These are phyloP conservation scores for Lodderomyces parapsilosis DNA, from an alignment of 1,139 yeast species.

Conservation along the genomic window DNA sequence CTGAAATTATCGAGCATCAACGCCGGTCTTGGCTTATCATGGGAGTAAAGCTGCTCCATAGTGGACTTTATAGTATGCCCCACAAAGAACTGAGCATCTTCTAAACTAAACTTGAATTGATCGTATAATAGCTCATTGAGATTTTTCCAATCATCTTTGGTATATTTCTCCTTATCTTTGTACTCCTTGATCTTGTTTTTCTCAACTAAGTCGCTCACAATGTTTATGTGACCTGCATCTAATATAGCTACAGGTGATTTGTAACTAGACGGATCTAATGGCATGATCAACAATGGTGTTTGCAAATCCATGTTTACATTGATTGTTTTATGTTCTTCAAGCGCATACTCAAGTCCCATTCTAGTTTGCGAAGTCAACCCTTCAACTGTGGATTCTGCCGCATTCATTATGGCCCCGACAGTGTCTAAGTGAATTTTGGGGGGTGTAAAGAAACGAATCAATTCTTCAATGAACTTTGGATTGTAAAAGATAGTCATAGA, in stretches of 20 bases:
- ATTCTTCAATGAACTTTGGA: conserved; percentile 73
- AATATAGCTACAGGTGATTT: conserved; percentile 86
- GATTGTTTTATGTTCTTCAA: conserved; percentile 91
- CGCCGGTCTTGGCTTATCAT: conserved; percentile 34
- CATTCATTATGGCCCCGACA: conserved; percentile 86
- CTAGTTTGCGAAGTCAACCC: conserved; percentile 88
- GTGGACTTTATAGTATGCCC: conserved; percentile 82
- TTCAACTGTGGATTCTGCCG: conserved; percentile 94
- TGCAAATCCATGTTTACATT: conserved; percentile 84
- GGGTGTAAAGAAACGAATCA: conserved; percentile 76
- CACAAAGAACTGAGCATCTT: conserved; percentile 85
- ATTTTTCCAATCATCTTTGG: conserved; percentile 67
- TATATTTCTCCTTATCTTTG: conserved; percentile 66
- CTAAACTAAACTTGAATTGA: conserved; percentile 70
- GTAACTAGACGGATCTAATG: conserved; percentile 77
- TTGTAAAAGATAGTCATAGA: conserved; percentile 91
- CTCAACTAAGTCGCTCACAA: conserved; percentile 78
- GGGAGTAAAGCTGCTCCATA: conserved; percentile 62
- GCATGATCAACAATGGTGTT: conserved; percentile 90
- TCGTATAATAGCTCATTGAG: conserved; percentile 86
- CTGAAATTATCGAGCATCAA: conserved; percentile 75
- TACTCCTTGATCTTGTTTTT: conserved; percentile 67
- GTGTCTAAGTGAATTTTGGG: conserved; percentile 86
- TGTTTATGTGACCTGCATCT: conserved; percentile 95
- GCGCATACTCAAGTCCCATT: conserved; percentile 87